phyloP scores from a whole-genome alignment of 139 green algal genomes.

The Limnomonas spitsbergensis region DNA sequence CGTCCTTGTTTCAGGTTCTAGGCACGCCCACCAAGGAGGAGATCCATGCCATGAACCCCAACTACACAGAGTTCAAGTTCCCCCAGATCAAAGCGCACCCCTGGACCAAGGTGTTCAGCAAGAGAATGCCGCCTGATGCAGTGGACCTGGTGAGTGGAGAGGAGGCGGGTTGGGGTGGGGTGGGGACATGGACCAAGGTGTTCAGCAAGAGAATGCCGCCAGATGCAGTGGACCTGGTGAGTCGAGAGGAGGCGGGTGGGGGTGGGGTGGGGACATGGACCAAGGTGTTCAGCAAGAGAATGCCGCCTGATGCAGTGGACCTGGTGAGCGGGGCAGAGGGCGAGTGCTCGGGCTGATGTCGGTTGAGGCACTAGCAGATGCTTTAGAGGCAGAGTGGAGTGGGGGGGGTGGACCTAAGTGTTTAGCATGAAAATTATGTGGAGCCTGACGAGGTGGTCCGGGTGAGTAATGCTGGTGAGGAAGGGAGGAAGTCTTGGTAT shows the following conservation, averaged over 20 bases:
- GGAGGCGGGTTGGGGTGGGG: too few species aligned
- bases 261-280: too few species aligned
- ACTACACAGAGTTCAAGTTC: conserved; percentile 99
- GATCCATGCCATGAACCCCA: conserved; percentile 98
- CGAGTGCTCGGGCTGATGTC: too few species aligned
- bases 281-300: conserved; percentile 94
- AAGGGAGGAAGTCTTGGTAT: too few species aligned
- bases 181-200: conserved; percentile 96
- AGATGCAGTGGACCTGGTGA: conserved; percentile 40
- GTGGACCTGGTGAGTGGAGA: conserved; percentile 77
- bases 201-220: conserved; percentile 89
- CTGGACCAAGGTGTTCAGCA: conserved; percentile 95
- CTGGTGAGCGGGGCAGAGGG: conserved; percentile 68
- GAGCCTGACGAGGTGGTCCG: too few species aligned
- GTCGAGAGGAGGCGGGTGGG: too few species aligned
- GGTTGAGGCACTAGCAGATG: too few species aligned
- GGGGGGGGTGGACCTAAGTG: too few species aligned
- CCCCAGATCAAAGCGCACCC: conserved; percentile 95
- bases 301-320: conserved; percentile 91
- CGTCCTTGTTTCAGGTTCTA: conserved; percentile 55
- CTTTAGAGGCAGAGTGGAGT: too few species aligned
- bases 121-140: conserved; percentile 85
- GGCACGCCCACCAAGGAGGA: conserved; percentile 93
- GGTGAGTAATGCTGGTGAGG: too few species aligned
- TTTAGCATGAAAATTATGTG: too few species aligned